phyloP scores from a whole-genome alignment of 805 yeast species.

The Kazachstania africana region DNA sequence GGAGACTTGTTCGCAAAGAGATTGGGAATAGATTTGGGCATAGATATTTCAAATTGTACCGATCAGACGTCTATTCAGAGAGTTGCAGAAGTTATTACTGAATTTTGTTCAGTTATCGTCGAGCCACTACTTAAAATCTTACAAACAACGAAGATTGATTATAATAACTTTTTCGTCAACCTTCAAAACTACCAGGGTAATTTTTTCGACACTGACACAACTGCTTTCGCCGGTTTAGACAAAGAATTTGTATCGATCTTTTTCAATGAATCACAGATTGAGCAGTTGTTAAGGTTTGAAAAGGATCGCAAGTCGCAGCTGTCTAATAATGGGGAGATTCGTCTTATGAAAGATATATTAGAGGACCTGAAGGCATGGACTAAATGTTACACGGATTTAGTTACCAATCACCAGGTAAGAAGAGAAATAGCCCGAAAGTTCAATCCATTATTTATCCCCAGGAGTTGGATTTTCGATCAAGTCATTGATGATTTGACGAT shows the following conservation, averaged over 20 bases:
- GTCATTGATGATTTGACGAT: slow-evolving; percentile 53
- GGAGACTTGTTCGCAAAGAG: slow-evolving; percentile 47
- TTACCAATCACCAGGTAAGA: slow-evolving; percentile 32
- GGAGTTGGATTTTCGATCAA: slow-evolving; percentile 79
- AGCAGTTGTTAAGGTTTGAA: slow-evolving; percentile 13
- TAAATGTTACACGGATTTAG: slow-evolving; percentile 32
- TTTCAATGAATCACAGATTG: slow-evolving; percentile 11
- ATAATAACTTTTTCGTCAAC: slow-evolving; percentile 61
- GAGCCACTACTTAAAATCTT: slow-evolving; percentile 53
- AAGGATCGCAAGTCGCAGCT: slow-evolving; percentile 4
- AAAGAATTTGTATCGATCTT: slow-evolving; percentile 10
- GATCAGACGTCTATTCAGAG: slow-evolving; percentile 4
- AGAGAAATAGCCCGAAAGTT: slow-evolving; percentile 29
- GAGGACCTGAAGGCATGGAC: slow-evolving; percentile 42
- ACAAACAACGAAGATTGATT: slow-evolving; percentile 56
- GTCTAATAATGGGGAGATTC: slow-evolving; percentile 21
- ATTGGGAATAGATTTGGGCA: slow-evolving; percentile 44
- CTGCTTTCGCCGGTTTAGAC: slow-evolving; percentile 12
- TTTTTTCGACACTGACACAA: slow-evolving; percentile 21
- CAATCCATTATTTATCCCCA: slow-evolving; percentile 76
- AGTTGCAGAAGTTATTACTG: slow-evolving; percentile 6
- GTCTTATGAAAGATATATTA: slow-evolving; percentile 29
- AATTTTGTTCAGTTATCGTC: slow-evolving; percentile 29
- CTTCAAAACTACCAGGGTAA: slow-evolving; percentile 41
- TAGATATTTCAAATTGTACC: slow-evolving; percentile 7